Evolutionary conservation across 2,329 filamentous ascomycete species (phyloP), one percentile per base, ranked within the genome.

Genomic region (Talaromyces sp.): DNA sequence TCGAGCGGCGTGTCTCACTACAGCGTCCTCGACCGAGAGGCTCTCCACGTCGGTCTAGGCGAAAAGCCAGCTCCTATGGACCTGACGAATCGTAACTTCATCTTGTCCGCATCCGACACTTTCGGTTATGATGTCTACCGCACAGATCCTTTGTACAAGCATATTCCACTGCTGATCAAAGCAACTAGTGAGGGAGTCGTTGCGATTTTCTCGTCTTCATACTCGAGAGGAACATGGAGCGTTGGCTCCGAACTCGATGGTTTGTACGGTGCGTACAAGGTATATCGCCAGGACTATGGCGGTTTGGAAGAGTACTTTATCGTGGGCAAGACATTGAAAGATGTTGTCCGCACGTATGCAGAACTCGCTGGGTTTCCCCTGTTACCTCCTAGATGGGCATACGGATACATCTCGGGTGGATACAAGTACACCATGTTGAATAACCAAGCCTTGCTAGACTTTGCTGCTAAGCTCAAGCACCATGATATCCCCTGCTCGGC

Each of bases 21-120:
- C 71, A 86, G 86, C 0, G 77, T 81, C 15, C 89, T 89, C 73
- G 85, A 88, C 67, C 79, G 83, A 17, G 81, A 84, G 22, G 88
- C 86, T 0, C 81, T 92, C 0, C 87, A 92, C 69, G 85, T 90
- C 19, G 89, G 90, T 0, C 80, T 92, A 0, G 90, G 89, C 4
- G 89, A 92, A 73, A 91, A 91, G 73, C 82, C 87, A 5, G 89
- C 88, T 0, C 89, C 89, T 0, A 90, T 92, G 87, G 86, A 92
- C 70, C 81, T 92, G 1, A 87, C 84, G 0, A 88, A 87, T 37
- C 83, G 89, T 0, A 81, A 85, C 31, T 92, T 91, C 73, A 82
- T 84, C 31, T 79, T 92, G 15, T 87, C 88, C 0, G 88, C 87
- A 2, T 91, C 87, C 0, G 89, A 92, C 74, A 89, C 85, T 43